Evolutionary conservation across 352 stramenopile species (phyloP), one percentile per base, ranked within the genome.

Genomic region (Phytopythium aichiense): DNA sequence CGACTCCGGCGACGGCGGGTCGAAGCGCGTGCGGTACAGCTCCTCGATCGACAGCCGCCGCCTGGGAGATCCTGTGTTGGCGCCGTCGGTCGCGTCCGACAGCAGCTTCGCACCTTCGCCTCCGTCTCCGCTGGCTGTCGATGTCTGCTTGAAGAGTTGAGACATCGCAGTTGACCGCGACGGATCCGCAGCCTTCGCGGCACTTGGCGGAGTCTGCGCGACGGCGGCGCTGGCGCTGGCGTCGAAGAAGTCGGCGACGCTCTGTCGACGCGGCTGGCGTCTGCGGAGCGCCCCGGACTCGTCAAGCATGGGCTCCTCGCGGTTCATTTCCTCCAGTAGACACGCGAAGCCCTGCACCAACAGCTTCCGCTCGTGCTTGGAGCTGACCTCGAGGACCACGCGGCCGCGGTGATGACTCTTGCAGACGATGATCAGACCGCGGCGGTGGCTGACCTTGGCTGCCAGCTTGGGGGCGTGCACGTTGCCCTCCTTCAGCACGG

Each of bases 11-110:
- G 67, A 57, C 15, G 54, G 30, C 25, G 63, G 53, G 60, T 92
- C 81, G 40, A 87, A 90, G 30, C 79, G 77, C 31, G 83, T 90
- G 43, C 81, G 55, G 52, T 92, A 92, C 30, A 88, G 79, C 33
- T 74, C 72, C 53, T 81, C 72, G 13, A 84, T 65, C 13, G 48
- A 69, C 16, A 30, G 33, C 56, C 63, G 37, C 28, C 45, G 60
- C 18, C 28, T 42, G 7, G 60, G 65, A 42, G 52, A n/a, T 8
- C n/a, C 2, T 1, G 48, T 35, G 9, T 42, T 35, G 30, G n/a
- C 18, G 43, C 30, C 9, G 16, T 20, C 22, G 15, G 40, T 7
- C 30, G 4, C 15, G 15, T 25, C 30, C 35, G 50, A 25, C n/a
- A 43, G 16, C 0, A 28, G 12, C 50, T 37, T 37, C 50, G 16